phyloP scores from a whole-genome alignment of 2,329 filamentous ascomycete genomes.

The Xylogone sp. region DNA sequence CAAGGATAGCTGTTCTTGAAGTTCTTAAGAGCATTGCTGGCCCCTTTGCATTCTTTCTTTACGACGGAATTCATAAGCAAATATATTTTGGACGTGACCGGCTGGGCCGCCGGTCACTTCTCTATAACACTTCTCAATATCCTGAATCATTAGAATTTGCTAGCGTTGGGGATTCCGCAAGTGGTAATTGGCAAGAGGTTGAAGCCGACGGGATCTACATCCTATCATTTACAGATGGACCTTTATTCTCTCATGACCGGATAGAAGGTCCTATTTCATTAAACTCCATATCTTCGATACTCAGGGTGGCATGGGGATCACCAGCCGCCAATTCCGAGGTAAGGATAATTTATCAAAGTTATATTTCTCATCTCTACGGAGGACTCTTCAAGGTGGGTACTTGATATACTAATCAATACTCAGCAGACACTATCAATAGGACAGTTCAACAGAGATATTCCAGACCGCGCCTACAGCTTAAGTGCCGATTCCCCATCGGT shows the following conservation, averaged over 20 bases:
- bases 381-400: no score
- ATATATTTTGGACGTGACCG: constrained; percentile 85
- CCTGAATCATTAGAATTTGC: constrained; percentile 54
- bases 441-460: constrained; percentile 32
- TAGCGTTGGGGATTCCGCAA: constrained; percentile 60
- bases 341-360: neutral
- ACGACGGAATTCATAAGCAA: constrained; percentile 56
- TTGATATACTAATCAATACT: neutral
- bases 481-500: constrained; percentile 47
- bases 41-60: constrained; percentile 87
- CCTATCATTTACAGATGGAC: constrained; percentile 14
- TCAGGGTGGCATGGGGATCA: constrained; percentile 10
- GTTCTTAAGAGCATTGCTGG: constrained; percentile 65
- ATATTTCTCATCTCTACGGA: no score
- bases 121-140: constrained; percentile 48
- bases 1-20: constrained; percentile 38
- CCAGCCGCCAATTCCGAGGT: constrained; percentile 2
- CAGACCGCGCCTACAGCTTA: constrained; percentile 26
- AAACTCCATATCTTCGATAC: constrained; percentile 7
- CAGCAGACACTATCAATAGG: constrained; percentile 16
- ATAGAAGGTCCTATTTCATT: neutral
- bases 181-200: constrained; percentile 68
- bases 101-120: constrained; percentile 79
- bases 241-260: neutral
- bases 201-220: constrained; percentile 77